These are phyloP conservation scores for Russula sp. DNA, from an alignment of 768 basidiomycete genomes.

Conservation along the genomic window DNA sequence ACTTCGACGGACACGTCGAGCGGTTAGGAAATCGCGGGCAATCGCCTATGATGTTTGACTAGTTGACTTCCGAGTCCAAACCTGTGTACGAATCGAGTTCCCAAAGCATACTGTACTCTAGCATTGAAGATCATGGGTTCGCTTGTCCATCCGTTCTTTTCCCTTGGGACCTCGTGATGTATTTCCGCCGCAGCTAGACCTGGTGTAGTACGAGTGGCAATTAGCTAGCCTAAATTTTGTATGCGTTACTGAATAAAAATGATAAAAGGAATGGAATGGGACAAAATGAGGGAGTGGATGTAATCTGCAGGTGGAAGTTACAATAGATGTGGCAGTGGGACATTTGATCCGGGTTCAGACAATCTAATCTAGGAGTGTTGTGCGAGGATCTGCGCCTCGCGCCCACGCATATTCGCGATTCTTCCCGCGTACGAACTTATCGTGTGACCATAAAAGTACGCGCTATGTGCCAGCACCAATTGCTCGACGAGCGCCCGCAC, in stretches of 20 bases:
- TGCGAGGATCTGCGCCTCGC: constrained; percentile 39
- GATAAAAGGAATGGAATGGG: neutral
- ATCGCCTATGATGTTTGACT: neutral
- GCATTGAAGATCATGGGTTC: no score
- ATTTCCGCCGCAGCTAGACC: no score
- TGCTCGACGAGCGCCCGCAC: constrained; percentile 46
- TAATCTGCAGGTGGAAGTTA: neutral
- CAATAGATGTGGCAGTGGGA: no score
- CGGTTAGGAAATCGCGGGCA: neutral
- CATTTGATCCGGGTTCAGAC: neutral
- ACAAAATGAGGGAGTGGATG: neutral
- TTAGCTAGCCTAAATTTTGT: neutral
- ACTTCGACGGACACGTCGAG: neutral
- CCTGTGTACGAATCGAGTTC: neutral
- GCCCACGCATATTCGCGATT: constrained; percentile 40
- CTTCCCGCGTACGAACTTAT: constrained; percentile 42
- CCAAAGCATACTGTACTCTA: neutral
- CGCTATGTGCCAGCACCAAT: constrained; percentile 36
- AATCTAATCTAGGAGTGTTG: constrained; percentile 37
- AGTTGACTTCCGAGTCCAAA: neutral
- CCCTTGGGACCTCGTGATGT: neutral
- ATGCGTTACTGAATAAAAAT: neutral
- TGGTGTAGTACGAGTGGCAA: neutral
- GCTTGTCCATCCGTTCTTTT: neutral
- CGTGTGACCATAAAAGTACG: constrained; percentile 41